Percentiles rank a stretch among this genome's conserved stretches.
phyloP scores from a whole-genome alignment of 495 filamentous ascomycete genomes.

The Penicillium canescens region DNA sequence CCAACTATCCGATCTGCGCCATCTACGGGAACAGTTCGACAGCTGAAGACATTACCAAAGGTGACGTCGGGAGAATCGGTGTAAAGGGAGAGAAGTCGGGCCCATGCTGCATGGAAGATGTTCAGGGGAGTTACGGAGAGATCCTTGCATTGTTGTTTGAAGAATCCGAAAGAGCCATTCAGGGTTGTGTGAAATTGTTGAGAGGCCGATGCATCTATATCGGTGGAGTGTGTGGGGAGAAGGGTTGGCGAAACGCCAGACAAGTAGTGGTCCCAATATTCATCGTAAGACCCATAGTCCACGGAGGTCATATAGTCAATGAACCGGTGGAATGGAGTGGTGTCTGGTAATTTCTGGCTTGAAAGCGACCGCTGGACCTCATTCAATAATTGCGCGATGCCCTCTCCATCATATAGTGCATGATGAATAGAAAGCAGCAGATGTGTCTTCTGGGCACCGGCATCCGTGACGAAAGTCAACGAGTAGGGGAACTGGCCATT shows the following conservation, averaged over 20 bases:
- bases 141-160: conserved; percentile 48
- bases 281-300: conserved; percentile 41
- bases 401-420: conserved; percentile 77
- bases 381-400: conserved; percentile 61
- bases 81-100: conserved; percentile 53
- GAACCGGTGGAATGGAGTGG: conserved; percentile 34
- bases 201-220: conserved; percentile 10
- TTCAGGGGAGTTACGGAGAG: conserved; percentile 62
- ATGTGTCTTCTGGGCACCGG: conserved; percentile 8
- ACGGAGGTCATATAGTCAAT: conserved; percentile 45
- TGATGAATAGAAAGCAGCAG: conserved; percentile 72
- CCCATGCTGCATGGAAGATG: conserved; percentile 70
- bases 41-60: conserved; percentile 79
- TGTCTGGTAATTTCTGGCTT: conserved; percentile 40
- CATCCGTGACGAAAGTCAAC: conserved; percentile 21
- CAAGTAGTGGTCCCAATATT: conserved; percentile 63
- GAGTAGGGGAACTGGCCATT: conserved; percentile 29
- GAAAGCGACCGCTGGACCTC: conserved; percentile 60
- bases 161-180: conserved; percentile 34
- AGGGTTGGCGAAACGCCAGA: conserved; percentile 46
- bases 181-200: conserved; percentile 21
- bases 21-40: conserved; percentile 63
- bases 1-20: conserved; percentile 68
- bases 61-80: conserved; percentile 63
- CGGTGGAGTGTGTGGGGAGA: conserved; percentile 25